Conservation (phyloP, 352 stramenopile genomes). For the Phytopythium oedochilum region DNA sequence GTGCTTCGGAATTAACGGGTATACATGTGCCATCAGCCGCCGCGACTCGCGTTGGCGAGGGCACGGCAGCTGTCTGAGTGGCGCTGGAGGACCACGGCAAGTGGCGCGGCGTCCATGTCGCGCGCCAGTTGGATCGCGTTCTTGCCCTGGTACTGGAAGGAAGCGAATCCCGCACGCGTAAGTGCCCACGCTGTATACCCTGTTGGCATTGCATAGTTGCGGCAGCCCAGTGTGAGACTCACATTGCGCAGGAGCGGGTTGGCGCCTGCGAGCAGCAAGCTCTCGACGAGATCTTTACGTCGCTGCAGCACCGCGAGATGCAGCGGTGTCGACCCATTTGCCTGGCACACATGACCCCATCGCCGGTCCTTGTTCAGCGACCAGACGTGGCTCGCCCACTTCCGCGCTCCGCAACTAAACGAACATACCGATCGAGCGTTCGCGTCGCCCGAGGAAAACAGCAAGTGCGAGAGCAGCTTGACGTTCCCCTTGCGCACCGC, state of each 20-base stretch:
- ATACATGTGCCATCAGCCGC: not conserved
- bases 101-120: slow-evolving; percentile 12
- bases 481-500: slow-evolving; percentile 40
- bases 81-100: slow-evolving; percentile 30
- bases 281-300: slow-evolving; percentile 50
- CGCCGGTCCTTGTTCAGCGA: not conserved
- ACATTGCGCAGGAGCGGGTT: slow-evolving; percentile 60
- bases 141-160: slow-evolving; percentile 42
- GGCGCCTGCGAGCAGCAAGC: slow-evolving; percentile 48
- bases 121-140: slow-evolving; percentile 40
- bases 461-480: slow-evolving; percentile 55
- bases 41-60: not conserved
- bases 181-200: too few species aligned
- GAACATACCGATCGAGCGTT: slow-evolving; percentile 38
- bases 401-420: too few species aligned
- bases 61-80: slow-evolving; percentile 18
- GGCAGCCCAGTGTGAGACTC: slow-evolving; percentile 1
- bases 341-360: too few species aligned
- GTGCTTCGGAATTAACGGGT: not conserved
- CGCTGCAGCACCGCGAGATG: slow-evolving; percentile 46
- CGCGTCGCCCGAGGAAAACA: slow-evolving; percentile 37
- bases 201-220: not conserved
- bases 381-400: too few species aligned
- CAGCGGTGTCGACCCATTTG: slow-evolving; percentile 56
- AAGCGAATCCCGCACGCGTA: too few species aligned